Evolutionary conservation across 305 asterid species (phyloP).

Genomic region (Solanum hybrid): DNA sequence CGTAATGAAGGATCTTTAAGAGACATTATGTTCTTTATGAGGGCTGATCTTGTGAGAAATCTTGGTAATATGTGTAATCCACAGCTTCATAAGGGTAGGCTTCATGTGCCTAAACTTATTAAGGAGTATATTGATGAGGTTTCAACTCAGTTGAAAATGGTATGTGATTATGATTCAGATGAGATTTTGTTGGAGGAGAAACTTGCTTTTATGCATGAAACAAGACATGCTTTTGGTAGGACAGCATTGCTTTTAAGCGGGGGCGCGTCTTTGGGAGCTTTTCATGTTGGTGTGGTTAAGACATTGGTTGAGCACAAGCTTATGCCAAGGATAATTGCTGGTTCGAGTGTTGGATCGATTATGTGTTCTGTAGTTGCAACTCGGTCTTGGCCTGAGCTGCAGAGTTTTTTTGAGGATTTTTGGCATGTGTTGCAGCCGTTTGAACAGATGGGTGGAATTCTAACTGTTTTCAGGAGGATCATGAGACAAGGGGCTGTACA

Average conservation of each 20-base stretch:
- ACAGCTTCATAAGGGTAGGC: slow-evolving; percentile 63
- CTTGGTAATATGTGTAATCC: slow-evolving; percentile 80
- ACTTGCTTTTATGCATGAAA: slow-evolving; percentile 74
- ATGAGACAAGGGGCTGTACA: slow-evolving; percentile 66
- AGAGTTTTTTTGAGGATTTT: slow-evolving; percentile 69
- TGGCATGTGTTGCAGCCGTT: slow-evolving; percentile 66
- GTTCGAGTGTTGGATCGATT: slow-evolving; percentile 75
- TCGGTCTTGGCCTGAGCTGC: slow-evolving; percentile 81
- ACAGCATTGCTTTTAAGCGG: slow-evolving; percentile 74
- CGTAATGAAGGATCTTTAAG: slow-evolving; percentile 65
- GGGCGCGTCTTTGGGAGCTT: slow-evolving; percentile 77
- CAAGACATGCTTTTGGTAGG: slow-evolving; percentile 72
- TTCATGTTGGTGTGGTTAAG: slow-evolving; percentile 72
- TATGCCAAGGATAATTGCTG: slow-evolving; percentile 64
- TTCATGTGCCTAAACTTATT: slow-evolving; percentile 62
- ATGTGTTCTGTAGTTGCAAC: slow-evolving; percentile 72
- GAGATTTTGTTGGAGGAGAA: slow-evolving; percentile 70
- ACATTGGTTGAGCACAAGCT: slow-evolving; percentile 73
- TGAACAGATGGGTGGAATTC: slow-evolving; percentile 63
- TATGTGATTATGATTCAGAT: slow-evolving; percentile 63
- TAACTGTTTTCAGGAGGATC: slow-evolving; percentile 52
- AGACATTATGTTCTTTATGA: slow-evolving; percentile 63
- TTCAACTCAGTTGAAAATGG: slow-evolving; percentile 60
- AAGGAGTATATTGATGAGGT: slow-evolving; percentile 82
- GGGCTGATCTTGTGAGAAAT: slow-evolving; percentile 67